phyloP scores from a whole-genome alignment of 2,329 filamentous ascomycete genomes.

The Fusarium temperatum region DNA sequence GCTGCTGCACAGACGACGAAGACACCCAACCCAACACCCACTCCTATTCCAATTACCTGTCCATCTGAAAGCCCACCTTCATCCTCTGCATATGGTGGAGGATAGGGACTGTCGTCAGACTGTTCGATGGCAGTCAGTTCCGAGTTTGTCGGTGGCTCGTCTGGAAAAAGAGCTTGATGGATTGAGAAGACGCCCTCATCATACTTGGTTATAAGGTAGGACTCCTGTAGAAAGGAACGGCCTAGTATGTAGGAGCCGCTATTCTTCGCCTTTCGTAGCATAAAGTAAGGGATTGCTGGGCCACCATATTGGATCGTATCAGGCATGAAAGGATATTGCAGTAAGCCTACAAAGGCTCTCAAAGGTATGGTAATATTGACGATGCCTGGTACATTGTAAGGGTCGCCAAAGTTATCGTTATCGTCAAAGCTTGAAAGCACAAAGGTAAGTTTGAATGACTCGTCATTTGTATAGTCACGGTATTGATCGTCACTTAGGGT shows the following conservation, averaged over 20 bases:
- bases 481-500: conserved; percentile 68
- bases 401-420: conserved; percentile 60
- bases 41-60: conserved; percentile 57
- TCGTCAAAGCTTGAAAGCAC: conserved; percentile 65
- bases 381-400: conserved; percentile 59
- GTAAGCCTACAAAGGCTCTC: conserved; percentile 58
- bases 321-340: conserved; percentile 60
- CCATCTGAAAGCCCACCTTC: conserved; percentile 49
- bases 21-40: conserved; percentile 54
- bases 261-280: conserved; percentile 65
- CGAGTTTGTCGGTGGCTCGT: conserved; percentile 50
- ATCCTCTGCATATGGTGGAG: conserved; percentile 41
- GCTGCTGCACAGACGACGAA: conserved; percentile 42
- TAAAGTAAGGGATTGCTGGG: conserved; percentile 68
- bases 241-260: conserved; percentile 69
- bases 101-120: conserved; percentile 58
- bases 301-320: conserved; percentile 55
- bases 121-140: conserved; percentile 55
- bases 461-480: conserved; percentile 53
- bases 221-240: conserved; percentile 75
- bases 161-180: conserved; percentile 64
- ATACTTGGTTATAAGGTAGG: conserved; percentile 67
- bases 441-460: conserved; percentile 65
- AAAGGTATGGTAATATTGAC: conserved; percentile 65
- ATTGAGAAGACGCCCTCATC: conserved; percentile 63